phyloP scores from a whole-genome alignment of 106 monocot genomes.

The Cymbidium sinense region DNA sequence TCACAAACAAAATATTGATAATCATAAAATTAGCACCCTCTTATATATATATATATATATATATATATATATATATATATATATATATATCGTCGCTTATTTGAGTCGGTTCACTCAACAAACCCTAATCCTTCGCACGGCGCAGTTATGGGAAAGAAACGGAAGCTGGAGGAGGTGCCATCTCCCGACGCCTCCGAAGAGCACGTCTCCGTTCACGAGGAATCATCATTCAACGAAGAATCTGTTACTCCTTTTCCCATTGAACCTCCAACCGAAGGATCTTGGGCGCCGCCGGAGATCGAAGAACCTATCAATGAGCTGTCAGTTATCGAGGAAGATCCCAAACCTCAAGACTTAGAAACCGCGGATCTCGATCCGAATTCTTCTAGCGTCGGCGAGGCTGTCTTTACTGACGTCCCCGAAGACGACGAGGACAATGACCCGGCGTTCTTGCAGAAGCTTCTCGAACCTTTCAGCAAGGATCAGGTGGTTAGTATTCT shows the following conservation, averaged over 20 bases:
- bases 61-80: too few relatives aligned
- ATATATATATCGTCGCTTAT: too few relatives aligned
- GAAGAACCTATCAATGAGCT: neutral
- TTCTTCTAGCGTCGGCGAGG: slow-evolving; percentile 3
- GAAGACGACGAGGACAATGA: slow-evolving; percentile 28
- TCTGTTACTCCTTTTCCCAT: neutral
- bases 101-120: neutral
- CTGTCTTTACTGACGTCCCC: neutral
- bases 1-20: too few relatives aligned
- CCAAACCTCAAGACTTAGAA: neutral
- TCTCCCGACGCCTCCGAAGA: neutral
- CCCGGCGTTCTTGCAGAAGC: slow-evolving; percentile 34
- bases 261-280: slow-evolving; percentile 1
- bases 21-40: too few relatives aligned
- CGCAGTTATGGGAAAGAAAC: slow-evolving; percentile 33
- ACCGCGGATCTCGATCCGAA: neutral
- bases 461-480: slow-evolving; percentile 63
- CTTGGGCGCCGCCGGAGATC: neutral
- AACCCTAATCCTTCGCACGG: neutral
- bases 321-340: slow-evolving; percentile 6
- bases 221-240: slow-evolving; percentile 5
- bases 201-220: slow-evolving; percentile 2
- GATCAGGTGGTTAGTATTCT: slow-evolving; percentile 71
- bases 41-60: too few relatives aligned
- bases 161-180: slow-evolving; percentile 15